Conservation (phyloP, 495 filamentous ascomycete genomes). For the Lichina pygmaea region DNA sequence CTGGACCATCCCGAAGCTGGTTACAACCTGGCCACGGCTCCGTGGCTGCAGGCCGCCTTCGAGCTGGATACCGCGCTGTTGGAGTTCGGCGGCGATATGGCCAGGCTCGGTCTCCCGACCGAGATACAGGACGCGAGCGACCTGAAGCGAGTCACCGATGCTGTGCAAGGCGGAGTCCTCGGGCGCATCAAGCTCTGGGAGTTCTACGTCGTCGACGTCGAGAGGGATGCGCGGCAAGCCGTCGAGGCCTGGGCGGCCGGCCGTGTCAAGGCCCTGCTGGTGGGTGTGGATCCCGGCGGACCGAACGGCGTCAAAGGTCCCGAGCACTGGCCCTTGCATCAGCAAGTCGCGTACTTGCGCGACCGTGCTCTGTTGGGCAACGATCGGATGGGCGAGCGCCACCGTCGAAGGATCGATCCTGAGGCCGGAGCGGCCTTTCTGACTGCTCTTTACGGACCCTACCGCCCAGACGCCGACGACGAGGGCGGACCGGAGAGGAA, state of each 20-base stretch:
- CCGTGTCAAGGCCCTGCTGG: slow-evolving; percentile 19
- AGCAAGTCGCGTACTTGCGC: slow-evolving; percentile 33
- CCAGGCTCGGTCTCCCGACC: slow-evolving; percentile 40
- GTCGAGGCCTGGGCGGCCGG: slow-evolving; percentile 43
- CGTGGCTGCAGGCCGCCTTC: slow-evolving; percentile 73
- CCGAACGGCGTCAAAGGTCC: slow-evolving; percentile 26
- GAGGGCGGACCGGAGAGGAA: slow-evolving; percentile 11
- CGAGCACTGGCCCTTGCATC: slow-evolving; percentile 23
- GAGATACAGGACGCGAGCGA: slow-evolving; percentile 44
- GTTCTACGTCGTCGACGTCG: slow-evolving; percentile 65
- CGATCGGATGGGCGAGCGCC: slow-evolving; percentile 54
- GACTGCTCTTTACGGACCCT: slow-evolving; percentile 39
- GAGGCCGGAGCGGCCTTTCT: slow-evolving; percentile 39
- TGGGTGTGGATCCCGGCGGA: slow-evolving; percentile 16
- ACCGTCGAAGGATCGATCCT: slow-evolving; percentile 39
- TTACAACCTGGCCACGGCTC: slow-evolving; percentile 81
- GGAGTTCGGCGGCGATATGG: slow-evolving; percentile 43
- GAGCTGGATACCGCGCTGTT: slow-evolving; percentile 67
- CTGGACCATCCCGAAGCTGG: slow-evolving; percentile 86
- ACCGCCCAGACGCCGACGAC: slow-evolving; percentile 16
- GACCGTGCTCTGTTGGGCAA: slow-evolving; percentile 36
- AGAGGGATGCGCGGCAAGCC: slow-evolving; percentile 37
- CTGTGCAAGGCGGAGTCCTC: slow-evolving; percentile 54
- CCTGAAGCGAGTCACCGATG: slow-evolving; percentile 61
- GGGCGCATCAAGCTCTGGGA: slow-evolving; percentile 64